A percentile compares a stretch with the other conserved stretches of the same genome.
These are phyloP conservation scores for Clonostachys rosea DNA, from an alignment of 2,329 filamentous ascomycete genomes.

Conservation along the genomic window DNA sequence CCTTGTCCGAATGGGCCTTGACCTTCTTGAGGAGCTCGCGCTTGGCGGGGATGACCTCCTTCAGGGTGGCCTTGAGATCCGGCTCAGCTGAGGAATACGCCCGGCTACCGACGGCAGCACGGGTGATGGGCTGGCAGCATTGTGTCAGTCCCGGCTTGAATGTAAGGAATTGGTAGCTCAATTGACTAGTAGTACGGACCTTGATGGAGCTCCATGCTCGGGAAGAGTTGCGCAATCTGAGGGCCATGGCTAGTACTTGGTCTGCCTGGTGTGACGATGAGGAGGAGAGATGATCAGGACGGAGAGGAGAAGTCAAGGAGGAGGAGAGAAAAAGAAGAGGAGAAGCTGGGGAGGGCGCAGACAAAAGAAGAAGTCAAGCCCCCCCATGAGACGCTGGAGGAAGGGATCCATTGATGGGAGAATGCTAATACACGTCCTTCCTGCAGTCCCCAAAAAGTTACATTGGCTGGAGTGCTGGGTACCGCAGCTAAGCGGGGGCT, in stretches of 20 bases:
- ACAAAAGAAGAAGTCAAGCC: too few species aligned
- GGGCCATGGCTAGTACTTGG: slow-evolving; percentile 45
- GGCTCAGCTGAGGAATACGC: slow-evolving; percentile 76
- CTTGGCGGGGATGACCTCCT: slow-evolving; percentile 82
- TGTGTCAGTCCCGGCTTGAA: not conserved
- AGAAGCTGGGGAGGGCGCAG: too few species aligned
- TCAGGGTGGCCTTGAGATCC: slow-evolving; percentile 84
- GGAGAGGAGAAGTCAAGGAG: not conserved
- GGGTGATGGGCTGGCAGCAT: slow-evolving; percentile 17
- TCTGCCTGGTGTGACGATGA: not conserved
- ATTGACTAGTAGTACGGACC: slow-evolving; percentile 34
- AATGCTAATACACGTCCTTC: too few species aligned
- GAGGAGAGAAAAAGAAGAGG: not conserved
- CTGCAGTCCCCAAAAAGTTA: not conserved
- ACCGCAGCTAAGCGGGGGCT: not conserved
- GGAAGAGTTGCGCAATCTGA: slow-evolving; percentile 57
- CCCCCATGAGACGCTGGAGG: too few species aligned
- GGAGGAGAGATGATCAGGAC: not conserved
- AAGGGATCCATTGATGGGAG: too few species aligned
- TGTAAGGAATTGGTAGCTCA: not conserved
- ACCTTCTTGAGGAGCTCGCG: slow-evolving; percentile 90
- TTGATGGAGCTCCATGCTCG: slow-evolving; percentile 60
- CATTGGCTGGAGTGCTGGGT: not conserved
- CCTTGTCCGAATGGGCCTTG: slow-evolving; percentile 78
- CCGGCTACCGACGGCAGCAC: slow-evolving; percentile 31